Conservation (phyloP, 306 rosid genomes). For the Casuarina glauca region DNA sequence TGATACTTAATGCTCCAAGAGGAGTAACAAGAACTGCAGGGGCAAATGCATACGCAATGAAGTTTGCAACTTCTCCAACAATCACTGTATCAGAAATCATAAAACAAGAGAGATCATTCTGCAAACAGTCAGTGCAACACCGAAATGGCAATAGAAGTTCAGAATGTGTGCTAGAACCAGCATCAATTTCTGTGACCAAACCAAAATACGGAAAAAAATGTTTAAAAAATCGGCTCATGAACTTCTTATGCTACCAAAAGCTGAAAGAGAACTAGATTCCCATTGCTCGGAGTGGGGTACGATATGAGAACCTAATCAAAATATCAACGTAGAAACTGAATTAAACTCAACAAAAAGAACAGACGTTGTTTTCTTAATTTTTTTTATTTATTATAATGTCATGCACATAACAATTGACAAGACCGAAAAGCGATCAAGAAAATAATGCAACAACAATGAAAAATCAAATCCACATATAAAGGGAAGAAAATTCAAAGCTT, state of each 20-base stretch:
- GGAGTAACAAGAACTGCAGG: conserved; percentile 93
- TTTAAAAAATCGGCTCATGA: conserved; percentile 4
- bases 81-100: conserved; percentile 66
- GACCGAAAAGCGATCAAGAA: conserved; percentile 13
- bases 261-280: neutral
- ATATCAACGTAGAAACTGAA: neutral
- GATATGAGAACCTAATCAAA: neutral
- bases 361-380: neutral
- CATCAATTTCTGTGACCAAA: neutral
- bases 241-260: neutral
- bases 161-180: conserved; percentile 3
- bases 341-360: neutral
- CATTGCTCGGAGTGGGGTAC: neutral
- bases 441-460: conserved; percentile 17
- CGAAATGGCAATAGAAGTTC: conserved; percentile 19
- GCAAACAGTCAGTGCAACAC: conserved; percentile 37
- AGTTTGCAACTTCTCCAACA: conserved; percentile 84
- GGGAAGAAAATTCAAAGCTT: conserved; percentile 30
- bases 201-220: neutral
- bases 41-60: conserved; percentile 86
- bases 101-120: conserved; percentile 40
- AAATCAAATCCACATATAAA: neutral
- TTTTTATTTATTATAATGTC: neutral
- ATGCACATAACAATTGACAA: neutral
- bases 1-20: conserved; percentile 90